These are phyloP conservation scores for Kluyveromyces sp. DNA, from an alignment of 1,139 yeast genomes.

Conservation along the genomic window DNA sequence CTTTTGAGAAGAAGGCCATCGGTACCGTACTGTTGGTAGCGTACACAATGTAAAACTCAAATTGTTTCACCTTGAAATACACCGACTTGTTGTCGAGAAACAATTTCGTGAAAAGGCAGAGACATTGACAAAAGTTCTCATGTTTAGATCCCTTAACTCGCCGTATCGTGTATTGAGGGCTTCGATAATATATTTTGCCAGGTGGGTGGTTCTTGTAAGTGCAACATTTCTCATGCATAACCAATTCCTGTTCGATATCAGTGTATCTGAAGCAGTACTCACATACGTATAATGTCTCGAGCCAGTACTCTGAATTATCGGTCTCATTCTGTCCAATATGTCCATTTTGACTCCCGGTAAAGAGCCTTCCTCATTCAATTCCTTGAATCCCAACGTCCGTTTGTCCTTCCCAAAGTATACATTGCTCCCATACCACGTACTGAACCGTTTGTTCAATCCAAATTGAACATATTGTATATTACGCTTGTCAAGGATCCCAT, in stretches of 20 bases:
- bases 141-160: slow-evolving; percentile 58
- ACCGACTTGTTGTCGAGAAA: slow-evolving; percentile 89
- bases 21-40: slow-evolving; percentile 43
- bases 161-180: slow-evolving; percentile 49
- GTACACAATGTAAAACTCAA: slow-evolving; percentile 71
- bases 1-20: slow-evolving; percentile 91
- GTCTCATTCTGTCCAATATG: background rate
- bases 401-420: slow-evolving; percentile 50
- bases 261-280: slow-evolving; percentile 80
- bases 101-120: slow-evolving; percentile 77
- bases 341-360: background rate
- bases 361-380: slow-evolving; percentile 6
- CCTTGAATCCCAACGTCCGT: slow-evolving; percentile 26
- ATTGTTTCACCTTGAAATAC: slow-evolving; percentile 68
- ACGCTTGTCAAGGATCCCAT: slow-evolving; percentile 52
- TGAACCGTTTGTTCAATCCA: slow-evolving; percentile 51
- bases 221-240: slow-evolving; percentile 44
- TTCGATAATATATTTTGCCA: slow-evolving; percentile 65
- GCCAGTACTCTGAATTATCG: slow-evolving; percentile 35
- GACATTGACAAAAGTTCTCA: slow-evolving; percentile 66
- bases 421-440: slow-evolving; percentile 82
- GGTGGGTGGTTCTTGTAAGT: slow-evolving; percentile 38
- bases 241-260: slow-evolving; percentile 34
- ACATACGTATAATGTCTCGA: slow-evolving; percentile 63
- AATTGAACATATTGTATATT: slow-evolving; percentile 60